These are phyloP conservation scores for Chenopodium quinoa DNA, from an alignment of 148 eudicot genomes.

Conservation along the genomic window DNA sequence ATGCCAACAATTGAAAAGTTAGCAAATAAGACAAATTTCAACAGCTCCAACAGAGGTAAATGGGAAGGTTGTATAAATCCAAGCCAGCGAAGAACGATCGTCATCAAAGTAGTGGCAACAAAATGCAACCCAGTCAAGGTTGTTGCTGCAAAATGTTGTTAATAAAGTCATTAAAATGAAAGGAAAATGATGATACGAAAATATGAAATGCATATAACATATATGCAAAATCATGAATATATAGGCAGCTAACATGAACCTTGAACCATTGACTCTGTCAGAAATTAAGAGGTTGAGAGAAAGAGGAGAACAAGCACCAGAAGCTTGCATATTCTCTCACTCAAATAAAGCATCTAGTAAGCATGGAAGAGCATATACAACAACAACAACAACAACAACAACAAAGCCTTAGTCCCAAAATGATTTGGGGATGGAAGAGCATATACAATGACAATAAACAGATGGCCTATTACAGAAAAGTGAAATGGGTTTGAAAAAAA, in stretches of 20 bases:
- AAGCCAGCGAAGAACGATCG: conserved; percentile 27
- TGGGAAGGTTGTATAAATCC: conserved; percentile 32
- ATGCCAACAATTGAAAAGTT: conserved; percentile 33
- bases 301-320: not conserved
- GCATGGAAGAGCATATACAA: not conserved
- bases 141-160: conserved; percentile 21
- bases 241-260: not conserved
- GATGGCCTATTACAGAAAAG: not conserved
- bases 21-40: conserved; percentile 28
- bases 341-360: not conserved
- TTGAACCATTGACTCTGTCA: not conserved
- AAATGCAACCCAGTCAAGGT: conserved; percentile 32
- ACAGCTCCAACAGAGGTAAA: conserved; percentile 28
- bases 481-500: not conserved
- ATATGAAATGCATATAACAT: not conserved
- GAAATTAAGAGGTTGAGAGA: not conserved
- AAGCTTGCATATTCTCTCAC: not conserved
- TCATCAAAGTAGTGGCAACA: conserved; percentile 29
- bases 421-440: not conserved
- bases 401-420: too few relatives aligned
- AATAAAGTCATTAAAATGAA: not conserved
- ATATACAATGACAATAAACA: not conserved
- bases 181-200: not conserved
- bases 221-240: not conserved
- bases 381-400: too few relatives aligned